Percentiles rank a stretch among this genome's conserved stretches.
phyloP scores from a whole-genome alignment of 441 rosid species.

The Populus tomentosa region DNA sequence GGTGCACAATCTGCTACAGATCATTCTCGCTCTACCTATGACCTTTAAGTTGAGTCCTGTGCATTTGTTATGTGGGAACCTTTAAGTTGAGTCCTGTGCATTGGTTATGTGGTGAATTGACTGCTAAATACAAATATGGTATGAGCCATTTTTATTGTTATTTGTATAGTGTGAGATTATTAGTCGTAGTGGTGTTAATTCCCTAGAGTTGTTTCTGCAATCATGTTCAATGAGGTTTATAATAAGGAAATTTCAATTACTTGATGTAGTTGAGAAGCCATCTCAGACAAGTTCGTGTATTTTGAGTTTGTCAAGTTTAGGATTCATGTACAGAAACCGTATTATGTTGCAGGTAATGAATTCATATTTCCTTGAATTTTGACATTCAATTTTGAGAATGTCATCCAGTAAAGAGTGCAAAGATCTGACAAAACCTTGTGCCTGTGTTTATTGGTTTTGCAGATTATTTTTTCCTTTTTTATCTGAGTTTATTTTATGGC shows the following conservation, averaged over 20 bases:
- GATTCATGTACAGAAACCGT: neutral
- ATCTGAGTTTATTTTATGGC: too few species aligned
- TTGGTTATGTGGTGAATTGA: slow-evolving; percentile 1
- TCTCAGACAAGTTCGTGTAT: neutral
- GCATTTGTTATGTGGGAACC: neutral
- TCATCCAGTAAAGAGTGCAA: neutral
- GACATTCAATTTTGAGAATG: neutral
- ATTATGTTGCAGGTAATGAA: neutral
- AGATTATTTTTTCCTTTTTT: too few species aligned
- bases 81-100: slow-evolving; percentile 18
- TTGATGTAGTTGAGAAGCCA: neutral
- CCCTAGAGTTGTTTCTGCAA: neutral
- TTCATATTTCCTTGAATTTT: neutral
- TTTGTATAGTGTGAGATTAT: slow-evolving; percentile 8
- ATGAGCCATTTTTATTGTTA: neutral
- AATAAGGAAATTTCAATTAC: neutral
- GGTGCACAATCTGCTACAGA: slow-evolving; percentile 37
- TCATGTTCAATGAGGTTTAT: neutral
- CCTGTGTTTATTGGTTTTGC: neutral
- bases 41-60: slow-evolving; percentile 22
- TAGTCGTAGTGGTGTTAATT: slow-evolving; percentile 1
- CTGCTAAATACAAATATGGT: neutral
- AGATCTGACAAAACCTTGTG: too few species aligned
- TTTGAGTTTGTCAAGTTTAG: neutral
- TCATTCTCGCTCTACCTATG: slow-evolving; percentile 34